Conservation (phyloP, 768 basidiomycete species). For the Naematelia aurantialba region DNA sequence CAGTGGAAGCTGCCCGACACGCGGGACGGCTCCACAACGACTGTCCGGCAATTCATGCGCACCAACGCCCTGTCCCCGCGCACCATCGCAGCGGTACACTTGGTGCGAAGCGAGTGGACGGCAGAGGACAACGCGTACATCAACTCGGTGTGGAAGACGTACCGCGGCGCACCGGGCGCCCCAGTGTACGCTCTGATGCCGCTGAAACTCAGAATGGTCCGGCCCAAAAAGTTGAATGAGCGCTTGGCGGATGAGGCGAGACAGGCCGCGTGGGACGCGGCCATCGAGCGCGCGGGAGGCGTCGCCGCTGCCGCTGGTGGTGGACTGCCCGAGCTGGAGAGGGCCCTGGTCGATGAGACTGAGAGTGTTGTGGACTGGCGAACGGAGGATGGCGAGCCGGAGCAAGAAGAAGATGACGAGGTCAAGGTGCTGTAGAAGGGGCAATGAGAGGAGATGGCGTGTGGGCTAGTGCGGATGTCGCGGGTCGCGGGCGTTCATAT, state of each 20-base stretch:
- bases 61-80: not conserved
- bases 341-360: not conserved
- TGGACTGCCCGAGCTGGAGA: not conserved
- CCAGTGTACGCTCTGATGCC: constrained; percentile 5
- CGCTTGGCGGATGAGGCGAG: not conserved
- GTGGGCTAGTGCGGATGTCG: too few relatives aligned
- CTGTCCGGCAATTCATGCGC: constrained; percentile 9
- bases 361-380: not conserved
- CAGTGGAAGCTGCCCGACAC: not conserved
- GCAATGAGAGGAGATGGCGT: too few relatives aligned
- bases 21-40: constrained; percentile 18
- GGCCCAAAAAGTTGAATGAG: not conserved
- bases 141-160: constrained; percentile 1
- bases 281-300: not conserved
- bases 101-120: constrained; percentile 17
- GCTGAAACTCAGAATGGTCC: not conserved
- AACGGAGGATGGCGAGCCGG: not conserved
- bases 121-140: constrained; percentile 11
- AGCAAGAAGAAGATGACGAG: not conserved
- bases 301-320: not conserved
- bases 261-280: not conserved
- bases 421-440: too few relatives aligned
- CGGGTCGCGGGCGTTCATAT: too few relatives aligned
- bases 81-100: constrained; percentile 14
- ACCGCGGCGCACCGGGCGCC: constrained; percentile 6